These are phyloP conservation scores for Daldinia childiae DNA, from an alignment of 495 filamentous ascomycete species.

Conservation along the genomic window DNA sequence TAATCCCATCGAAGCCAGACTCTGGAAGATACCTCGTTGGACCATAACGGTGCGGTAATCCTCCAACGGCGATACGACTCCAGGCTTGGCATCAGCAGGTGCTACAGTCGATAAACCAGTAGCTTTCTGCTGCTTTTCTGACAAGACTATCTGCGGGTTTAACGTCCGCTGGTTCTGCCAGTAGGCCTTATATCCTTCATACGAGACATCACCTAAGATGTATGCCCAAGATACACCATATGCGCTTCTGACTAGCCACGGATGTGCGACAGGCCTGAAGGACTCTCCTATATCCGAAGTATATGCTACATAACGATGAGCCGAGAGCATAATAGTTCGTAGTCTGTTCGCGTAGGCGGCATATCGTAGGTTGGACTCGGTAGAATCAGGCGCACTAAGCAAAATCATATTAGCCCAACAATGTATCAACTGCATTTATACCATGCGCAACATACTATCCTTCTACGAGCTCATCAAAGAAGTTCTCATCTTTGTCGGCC, in stretches of 20 bases:
- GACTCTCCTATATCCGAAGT: slow-evolving; percentile 97
- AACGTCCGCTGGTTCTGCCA: slow-evolving; percentile 73
- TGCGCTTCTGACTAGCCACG: slow-evolving; percentile 77
- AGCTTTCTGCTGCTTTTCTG: slow-evolving; percentile 50
- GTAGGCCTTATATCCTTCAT: slow-evolving; percentile 97
- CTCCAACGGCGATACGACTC: slow-evolving; percentile 78
- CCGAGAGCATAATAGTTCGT: slow-evolving; percentile 87
- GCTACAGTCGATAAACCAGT: slow-evolving; percentile 46
- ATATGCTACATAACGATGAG: slow-evolving; percentile 97
- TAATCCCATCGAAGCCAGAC: slow-evolving; percentile 88
- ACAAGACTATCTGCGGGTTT: slow-evolving; percentile 59
- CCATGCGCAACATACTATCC: slow-evolving; percentile 72
- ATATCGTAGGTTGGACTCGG: slow-evolving; percentile 85
- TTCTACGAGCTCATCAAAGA: slow-evolving; percentile 79
- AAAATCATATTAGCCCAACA: slow-evolving; percentile 25
- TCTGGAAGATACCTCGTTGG: slow-evolving; percentile 89
- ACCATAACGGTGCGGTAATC: slow-evolving; percentile 93
- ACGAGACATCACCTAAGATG: slow-evolving; percentile 84
- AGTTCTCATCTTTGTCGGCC: slow-evolving; percentile 75
- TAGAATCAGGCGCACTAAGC: slow-evolving; percentile 77
- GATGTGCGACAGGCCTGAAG: slow-evolving; percentile 92
- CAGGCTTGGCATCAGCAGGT: slow-evolving; percentile 44
- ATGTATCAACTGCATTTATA: slow-evolving; percentile 7
- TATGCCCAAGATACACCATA: slow-evolving; percentile 96
- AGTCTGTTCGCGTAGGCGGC: slow-evolving; percentile 89